Evolutionary conservation across 2,329 filamentous ascomycete species (phyloP), one percentile per base, ranked within the genome.

Genomic region (Neurospora sp.): DNA sequence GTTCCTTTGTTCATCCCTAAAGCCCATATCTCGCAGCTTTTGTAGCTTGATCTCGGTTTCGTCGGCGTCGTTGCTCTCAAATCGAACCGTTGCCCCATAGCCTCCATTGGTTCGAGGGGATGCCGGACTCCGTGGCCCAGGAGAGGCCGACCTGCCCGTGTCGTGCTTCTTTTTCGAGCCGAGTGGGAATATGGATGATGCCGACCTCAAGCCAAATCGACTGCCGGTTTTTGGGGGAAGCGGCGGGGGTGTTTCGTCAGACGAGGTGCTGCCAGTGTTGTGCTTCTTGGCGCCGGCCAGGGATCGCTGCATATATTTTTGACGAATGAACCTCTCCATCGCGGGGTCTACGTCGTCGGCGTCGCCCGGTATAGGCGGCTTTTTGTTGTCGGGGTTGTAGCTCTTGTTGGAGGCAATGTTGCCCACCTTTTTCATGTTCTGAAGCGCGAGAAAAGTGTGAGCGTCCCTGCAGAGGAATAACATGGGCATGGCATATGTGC

Each of bases 341-440:
- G 92, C 93, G 11, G 92, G 91, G 78, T 99, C 95, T 67, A 91
- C 92, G 82, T 98, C 94, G 81, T 99, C 96, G 46, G 89, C 89
- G 77, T 98, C 96, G 75, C 97, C 86, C 0, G 96, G 94, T 17
- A 97, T 90, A 4, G 95, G 88, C 1, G 96, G 90, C 76, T 90
- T 91, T 75, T 91, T 87, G 80, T 92, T 93, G 75, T 91, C 87
- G 38, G 96, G 91, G 78, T 99, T 99, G 82, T 93, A 97, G 71
- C 89, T 87, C 79, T 91, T 90, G 83, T 99, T 99, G 70, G 93
- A 96, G 52, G 89, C 86, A 67, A 85, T 81, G 78, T 99, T 99
- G 77, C 96, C 96, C 76, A 93, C 90, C 77, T 91, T 91, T 82
- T 92, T 96, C 96, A 99, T 99, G 77, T 91, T 95, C 93, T 97